phyloP scores from a whole-genome alignment of 228 moss, liverwort and hornwort species.

The Sphagnum fallax region DNA sequence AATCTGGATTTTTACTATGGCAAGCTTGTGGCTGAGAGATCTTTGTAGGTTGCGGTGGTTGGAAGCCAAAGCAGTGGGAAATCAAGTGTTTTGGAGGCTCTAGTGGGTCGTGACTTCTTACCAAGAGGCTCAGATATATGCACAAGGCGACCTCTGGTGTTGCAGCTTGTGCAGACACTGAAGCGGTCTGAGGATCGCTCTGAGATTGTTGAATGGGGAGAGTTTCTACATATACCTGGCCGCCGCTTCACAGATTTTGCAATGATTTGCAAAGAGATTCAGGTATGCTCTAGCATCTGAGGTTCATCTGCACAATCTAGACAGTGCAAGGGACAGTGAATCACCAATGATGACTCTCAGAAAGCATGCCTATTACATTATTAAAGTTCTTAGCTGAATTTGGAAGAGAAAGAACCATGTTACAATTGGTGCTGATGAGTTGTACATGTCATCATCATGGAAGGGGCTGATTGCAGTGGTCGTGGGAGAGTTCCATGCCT shows the following conservation, averaged over 20 bases:
- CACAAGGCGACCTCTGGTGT: constrained; percentile 87
- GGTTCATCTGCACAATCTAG: background rate
- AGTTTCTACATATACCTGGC: constrained; percentile 95
- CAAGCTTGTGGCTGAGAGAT: background rate
- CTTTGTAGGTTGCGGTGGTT: constrained; percentile 79
- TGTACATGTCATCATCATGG: background rate
- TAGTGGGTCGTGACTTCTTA: constrained; percentile 96
- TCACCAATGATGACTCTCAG: background rate
- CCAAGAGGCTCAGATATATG: constrained; percentile 97
- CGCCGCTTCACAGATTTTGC: constrained; percentile 92
- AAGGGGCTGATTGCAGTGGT: no score
- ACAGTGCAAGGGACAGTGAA: background rate
- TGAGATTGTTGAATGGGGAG: constrained; percentile 97
- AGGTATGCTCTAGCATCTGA: constrained; percentile 30
- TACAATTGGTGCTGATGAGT: constrained; percentile 1
- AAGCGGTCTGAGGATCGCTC: constrained; percentile 87
- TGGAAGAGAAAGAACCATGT: background rate
- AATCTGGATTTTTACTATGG: no score
- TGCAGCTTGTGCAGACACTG: constrained; percentile 94
- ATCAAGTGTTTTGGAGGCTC: constrained; percentile 96
- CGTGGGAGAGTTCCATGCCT: background rate
- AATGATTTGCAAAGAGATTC: constrained; percentile 91
- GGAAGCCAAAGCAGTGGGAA: constrained; percentile 99
- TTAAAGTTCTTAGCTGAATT: background rate
- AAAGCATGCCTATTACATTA: background rate